Conservation (phyloP, 768 basidiomycete species). For the Hygrophoropsis aurantiaca region DNA sequence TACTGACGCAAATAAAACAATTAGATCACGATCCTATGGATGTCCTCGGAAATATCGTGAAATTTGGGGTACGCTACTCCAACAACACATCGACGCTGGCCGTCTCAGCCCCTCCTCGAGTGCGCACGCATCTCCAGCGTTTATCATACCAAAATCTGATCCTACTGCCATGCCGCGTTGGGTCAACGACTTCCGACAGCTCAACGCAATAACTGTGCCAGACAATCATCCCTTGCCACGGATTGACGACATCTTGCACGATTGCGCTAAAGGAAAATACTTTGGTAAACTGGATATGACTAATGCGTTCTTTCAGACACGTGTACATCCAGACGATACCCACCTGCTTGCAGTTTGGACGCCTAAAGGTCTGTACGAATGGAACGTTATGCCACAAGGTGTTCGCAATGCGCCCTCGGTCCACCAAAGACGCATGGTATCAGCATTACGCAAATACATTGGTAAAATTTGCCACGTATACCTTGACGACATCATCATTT, state of each 20-base stretch:
- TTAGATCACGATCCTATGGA: background rate
- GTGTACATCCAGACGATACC: slow-evolving; percentile 23
- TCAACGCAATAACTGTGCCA: slow-evolving; percentile 30
- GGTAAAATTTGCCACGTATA: too few species aligned
- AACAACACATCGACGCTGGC: background rate
- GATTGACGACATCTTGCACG: slow-evolving; percentile 32
- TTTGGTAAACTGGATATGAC: slow-evolving; percentile 38
- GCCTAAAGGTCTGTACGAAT: slow-evolving; percentile 40
- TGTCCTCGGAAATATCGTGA: slow-evolving; percentile 27
- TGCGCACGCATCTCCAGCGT: slow-evolving; percentile 21
- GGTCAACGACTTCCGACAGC: slow-evolving; percentile 33
- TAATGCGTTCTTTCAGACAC: slow-evolving; percentile 37
- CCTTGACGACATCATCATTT: slow-evolving; percentile 27
- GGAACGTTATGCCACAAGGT: slow-evolving; percentile 41
- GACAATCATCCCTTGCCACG: slow-evolving; percentile 30
- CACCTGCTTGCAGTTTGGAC: slow-evolving; percentile 37
- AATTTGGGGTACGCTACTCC: slow-evolving; percentile 6
- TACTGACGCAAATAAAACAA: slow-evolving; percentile 23
- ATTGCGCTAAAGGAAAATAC: slow-evolving; percentile 34
- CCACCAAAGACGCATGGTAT: slow-evolving; percentile 33
- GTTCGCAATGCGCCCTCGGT: slow-evolving; percentile 34
- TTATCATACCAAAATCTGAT: slow-evolving; percentile 25
- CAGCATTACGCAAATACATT: slow-evolving; percentile 27
- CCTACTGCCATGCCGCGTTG: slow-evolving; percentile 28
- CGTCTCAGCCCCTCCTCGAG: slow-evolving; percentile 4